Conservation (phyloP, 768 basidiomycete species). For the Cyclocybe aegerita region DNA sequence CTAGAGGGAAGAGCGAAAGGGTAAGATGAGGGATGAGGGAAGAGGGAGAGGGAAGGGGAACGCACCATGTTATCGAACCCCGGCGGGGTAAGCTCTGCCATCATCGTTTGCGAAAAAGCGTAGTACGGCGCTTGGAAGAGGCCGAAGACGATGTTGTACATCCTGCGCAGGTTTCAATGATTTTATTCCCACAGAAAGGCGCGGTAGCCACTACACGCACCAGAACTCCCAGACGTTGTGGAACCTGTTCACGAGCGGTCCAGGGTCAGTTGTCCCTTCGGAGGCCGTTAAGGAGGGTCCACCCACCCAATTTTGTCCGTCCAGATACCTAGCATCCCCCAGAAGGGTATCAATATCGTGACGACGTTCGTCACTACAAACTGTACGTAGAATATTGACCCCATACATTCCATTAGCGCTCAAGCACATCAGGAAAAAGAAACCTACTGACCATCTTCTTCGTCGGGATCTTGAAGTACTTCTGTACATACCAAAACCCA, state of each 20-base stretch:
- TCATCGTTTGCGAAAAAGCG: constrained; percentile 84
- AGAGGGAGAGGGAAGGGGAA: too few relatives aligned
- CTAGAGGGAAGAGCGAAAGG: constrained; percentile 30
- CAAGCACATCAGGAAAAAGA: not conserved
- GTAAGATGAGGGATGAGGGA: not conserved
- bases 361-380: constrained; percentile 77
- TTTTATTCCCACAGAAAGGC: not conserved
- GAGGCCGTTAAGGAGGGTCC: not conserved
- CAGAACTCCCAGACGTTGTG: constrained; percentile 90
- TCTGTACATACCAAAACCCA: constrained; percentile 84
- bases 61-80: constrained; percentile 78
- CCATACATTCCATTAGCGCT: not conserved
- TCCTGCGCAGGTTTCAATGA: constrained; percentile 38
- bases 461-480: constrained; percentile 73
- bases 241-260: too few relatives aligned
- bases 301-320: constrained; percentile 68
- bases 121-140: constrained; percentile 88
- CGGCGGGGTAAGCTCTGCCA: constrained; percentile 85
- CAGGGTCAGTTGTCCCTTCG: not conserved
- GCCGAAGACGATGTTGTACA: constrained; percentile 78
- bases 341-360: constrained; percentile 76
- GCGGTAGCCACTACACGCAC: constrained; percentile 29
- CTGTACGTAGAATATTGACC: constrained; percentile 29
- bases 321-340: constrained; percentile 89
- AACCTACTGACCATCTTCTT: constrained; percentile 67